Evolutionary conservation across 148 eudicot genomes (phyloP), one percentile per base, ranked within the genome.

Genomic region (Rhododendron henanense): DNA sequence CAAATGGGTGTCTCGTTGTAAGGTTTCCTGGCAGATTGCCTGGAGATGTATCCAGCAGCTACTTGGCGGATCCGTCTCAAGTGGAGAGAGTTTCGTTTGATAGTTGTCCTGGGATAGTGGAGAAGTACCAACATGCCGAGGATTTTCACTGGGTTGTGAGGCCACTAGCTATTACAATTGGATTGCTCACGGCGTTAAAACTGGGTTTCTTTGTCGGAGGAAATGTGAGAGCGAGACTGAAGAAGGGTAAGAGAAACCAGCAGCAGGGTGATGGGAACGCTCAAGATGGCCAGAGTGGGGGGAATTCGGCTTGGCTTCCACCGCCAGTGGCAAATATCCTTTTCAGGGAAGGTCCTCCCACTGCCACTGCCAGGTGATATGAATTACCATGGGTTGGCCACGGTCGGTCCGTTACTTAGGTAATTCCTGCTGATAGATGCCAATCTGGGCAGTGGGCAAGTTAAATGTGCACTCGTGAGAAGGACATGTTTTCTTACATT

Each of bases 71-170:
- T 85, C 99, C 99, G 7, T 90, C 92, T 86, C 95, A 96, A 89
- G 97, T 94, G 39, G 97, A 93, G 87, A 85, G 21, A 4, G 92
- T 96, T 51, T 92, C 94, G 21, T 95, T 96, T 65, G 90, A 88
- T 74, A 89, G 94, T 4, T 93, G 93, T 86, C 91, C 91, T 0
- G 96, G 97, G 37, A 31, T 95, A 28, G 88, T 93, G 87, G 89
- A 91, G 87, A 96, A 96, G 86, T 96, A 92, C 87, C 93, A 94
- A 79, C 98, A 90, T 73, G 77, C 93, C 0, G 98, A 94, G 95
- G 96, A 96, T 90, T 89, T 92, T 77, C 99, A 95, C 86, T 96
- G 99, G 99, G 92, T 94, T 5, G 95, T 94, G 84, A 85, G 99
- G 87, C 98, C 99, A 55, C 79, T 95, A 37, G 84, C 90, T 23